These are phyloP conservation scores for Sclerotinia minor DNA, from an alignment of 2,329 filamentous ascomycete species.

Conservation along the genomic window DNA sequence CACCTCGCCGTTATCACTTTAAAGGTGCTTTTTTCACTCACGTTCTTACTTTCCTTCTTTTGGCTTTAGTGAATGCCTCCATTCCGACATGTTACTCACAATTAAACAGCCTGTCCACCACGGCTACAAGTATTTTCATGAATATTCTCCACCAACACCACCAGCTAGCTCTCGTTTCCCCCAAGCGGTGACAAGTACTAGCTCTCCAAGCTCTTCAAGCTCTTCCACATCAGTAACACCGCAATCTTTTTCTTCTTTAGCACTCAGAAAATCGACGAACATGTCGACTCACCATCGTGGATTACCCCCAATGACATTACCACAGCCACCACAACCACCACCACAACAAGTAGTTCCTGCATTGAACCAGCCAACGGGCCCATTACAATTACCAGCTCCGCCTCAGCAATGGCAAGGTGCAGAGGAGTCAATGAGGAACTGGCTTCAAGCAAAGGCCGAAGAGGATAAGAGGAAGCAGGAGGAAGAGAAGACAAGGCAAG, in stretches of 20 bases:
- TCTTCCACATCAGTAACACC: conserved; percentile 33
- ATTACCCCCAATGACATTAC: conserved; percentile 66
- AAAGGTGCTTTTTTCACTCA: conserved; percentile 36
- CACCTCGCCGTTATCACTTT: conserved; percentile 31
- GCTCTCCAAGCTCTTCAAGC: conserved; percentile 38
- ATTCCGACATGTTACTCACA: conserved; percentile 52
- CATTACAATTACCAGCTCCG: conserved; percentile 57
- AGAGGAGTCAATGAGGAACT: conserved; percentile 70
- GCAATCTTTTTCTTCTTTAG: conserved; percentile 41
- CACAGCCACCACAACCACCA: conserved; percentile 43
- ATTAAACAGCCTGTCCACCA: conserved; percentile 50
- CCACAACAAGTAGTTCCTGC: conserved; percentile 30
- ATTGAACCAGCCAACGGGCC: conserved; percentile 46
- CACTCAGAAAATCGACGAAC: conserved; percentile 46
- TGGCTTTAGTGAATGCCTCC: conserved; percentile 37
- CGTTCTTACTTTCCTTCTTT: conserved; percentile 38
- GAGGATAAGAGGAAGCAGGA: conserved; percentile 74
- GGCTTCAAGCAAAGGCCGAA: conserved; percentile 70
- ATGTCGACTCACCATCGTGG: conserved; percentile 72
- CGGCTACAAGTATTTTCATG: conserved; percentile 50
- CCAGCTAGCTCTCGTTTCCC: conserved; percentile 46
- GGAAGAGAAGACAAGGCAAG: conserved; percentile 66
- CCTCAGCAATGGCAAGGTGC: conserved; percentile 66
- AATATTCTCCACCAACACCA: conserved; percentile 47
- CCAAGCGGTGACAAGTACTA: conserved; percentile 43